Percentiles rank a stretch among this genome's conserved stretches.
Conservation (phyloP, 345 rosid genomes). For the Erucastrum elatum region DNA sequence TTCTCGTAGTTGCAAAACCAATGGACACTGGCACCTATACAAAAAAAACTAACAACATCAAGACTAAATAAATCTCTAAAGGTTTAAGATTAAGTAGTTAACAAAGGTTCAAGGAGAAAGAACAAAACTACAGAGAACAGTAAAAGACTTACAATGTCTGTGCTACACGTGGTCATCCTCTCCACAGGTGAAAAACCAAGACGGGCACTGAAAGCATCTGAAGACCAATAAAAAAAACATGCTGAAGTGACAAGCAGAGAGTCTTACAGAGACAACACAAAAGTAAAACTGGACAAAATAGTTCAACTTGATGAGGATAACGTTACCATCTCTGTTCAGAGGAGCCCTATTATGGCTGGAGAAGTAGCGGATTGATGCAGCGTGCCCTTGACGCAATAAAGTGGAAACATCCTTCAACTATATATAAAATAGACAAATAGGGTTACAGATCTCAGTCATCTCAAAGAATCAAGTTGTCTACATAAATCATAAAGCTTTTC, state of each 20-base stretch:
- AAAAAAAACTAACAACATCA: conserved; percentile 2
- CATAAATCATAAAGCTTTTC: not conserved
- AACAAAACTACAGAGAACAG: too few species aligned
- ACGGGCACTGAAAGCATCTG: conserved; percentile 51
- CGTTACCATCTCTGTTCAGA: conserved; percentile 55
- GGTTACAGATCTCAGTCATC: too few species aligned
- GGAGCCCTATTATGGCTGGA: conserved; percentile 47
- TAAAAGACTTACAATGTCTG: conserved; percentile 58
- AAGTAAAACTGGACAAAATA: too few species aligned
- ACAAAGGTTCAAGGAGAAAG: not conserved
- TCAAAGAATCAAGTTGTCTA: too few species aligned
- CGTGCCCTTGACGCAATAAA: conserved; percentile 52
- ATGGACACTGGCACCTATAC: conserved; percentile 47
- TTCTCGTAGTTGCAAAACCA: conserved; percentile 36
- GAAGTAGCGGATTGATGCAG: conserved; percentile 53
- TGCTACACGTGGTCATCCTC: conserved; percentile 41
- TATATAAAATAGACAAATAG: not conserved
- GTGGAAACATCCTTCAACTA: conserved; percentile 63
- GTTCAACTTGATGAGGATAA: too few species aligned
- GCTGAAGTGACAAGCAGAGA: too few species aligned
- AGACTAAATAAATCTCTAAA: not conserved
- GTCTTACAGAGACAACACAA: too few species aligned
- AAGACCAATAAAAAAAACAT: conserved; percentile 25
- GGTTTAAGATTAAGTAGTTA: not conserved
- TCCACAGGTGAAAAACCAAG: conserved; percentile 43